phyloP scores from a whole-genome alignment of 2,329 filamentous ascomycete genomes.

The Pleomassaria siparia region DNA sequence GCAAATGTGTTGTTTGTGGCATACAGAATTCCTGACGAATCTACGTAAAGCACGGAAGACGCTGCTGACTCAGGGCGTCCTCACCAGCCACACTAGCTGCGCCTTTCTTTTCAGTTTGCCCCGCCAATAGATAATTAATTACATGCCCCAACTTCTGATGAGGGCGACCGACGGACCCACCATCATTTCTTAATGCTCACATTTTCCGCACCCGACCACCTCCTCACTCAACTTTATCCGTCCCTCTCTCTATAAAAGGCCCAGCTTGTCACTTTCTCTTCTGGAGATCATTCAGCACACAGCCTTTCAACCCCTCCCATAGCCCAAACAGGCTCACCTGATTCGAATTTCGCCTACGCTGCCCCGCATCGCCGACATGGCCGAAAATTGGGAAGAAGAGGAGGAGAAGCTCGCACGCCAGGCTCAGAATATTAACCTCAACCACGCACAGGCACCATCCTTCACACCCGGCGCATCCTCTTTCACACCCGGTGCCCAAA shows the following conservation, averaged over 20 bases:
- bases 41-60: conserved; percentile 24
- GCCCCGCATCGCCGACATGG: conserved; percentile 59
- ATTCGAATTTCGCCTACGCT: not conserved
- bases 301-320: not conserved
- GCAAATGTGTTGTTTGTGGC: conserved; percentile 13
- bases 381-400: conserved; percentile 94
- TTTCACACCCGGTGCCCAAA: conserved; percentile 71
- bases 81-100: conserved; percentile 10
- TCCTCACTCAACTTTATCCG: not conserved
- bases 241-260: not conserved
- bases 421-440: conserved; percentile 41
- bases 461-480: conserved; percentile 69
- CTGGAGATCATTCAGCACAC: conserved; percentile 5
- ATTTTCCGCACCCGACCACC: conserved; percentile 17
- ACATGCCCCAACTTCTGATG: conserved; percentile 15
- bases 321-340: not conserved
- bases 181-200: conserved; percentile 20
- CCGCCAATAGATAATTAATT: conserved; percentile 10
- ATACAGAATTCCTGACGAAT: conserved; percentile 22
- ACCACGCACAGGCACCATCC: conserved; percentile 42
- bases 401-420: conserved; percentile 77
- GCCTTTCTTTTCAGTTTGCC: conserved; percentile 2
- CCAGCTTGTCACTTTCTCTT: not conserved
- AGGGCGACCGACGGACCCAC: conserved; percentile 13
- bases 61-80: conserved; percentile 9